Conservation (phyloP, 441 rosid species). For the Melastoma candidum region DNA sequence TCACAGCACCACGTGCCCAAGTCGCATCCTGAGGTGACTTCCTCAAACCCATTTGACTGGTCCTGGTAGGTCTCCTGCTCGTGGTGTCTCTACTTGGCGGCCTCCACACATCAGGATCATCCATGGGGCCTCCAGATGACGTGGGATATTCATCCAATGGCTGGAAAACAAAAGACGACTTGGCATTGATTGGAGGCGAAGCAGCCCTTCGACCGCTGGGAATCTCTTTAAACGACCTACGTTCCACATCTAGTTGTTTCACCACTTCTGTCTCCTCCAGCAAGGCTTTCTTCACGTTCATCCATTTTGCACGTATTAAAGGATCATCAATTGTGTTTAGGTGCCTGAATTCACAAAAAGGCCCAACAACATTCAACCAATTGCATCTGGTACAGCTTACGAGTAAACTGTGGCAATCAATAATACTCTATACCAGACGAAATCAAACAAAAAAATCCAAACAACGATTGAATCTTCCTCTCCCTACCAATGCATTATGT, state of each 20-base stretch:
- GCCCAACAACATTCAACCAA: background rate
- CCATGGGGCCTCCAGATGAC: slow-evolving; percentile 69
- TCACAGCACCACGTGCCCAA: slow-evolving; percentile 77
- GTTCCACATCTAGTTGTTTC: slow-evolving; percentile 88
- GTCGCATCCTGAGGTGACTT: slow-evolving; percentile 91
- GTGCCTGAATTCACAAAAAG: slow-evolving; percentile 40
- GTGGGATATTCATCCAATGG: slow-evolving; percentile 93
- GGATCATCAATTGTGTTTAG: slow-evolving; percentile 80
- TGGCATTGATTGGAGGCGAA: slow-evolving; percentile 80
- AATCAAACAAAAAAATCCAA: too few species aligned
- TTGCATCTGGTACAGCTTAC: too few species aligned
- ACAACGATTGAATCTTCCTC: too few species aligned
- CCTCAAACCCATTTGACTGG: slow-evolving; percentile 71
- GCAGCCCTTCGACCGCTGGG: slow-evolving; percentile 63
- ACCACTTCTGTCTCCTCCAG: slow-evolving; percentile 93
- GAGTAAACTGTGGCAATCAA: too few species aligned
- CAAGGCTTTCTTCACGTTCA: slow-evolving; percentile 82
- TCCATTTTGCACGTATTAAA: slow-evolving; percentile 77
- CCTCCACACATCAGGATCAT: slow-evolving; percentile 99
- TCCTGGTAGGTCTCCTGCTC: slow-evolving; percentile 66
- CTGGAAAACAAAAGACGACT: slow-evolving; percentile 86
- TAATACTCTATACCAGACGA: too few species aligned
- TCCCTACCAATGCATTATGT: too few species aligned
- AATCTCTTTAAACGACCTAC: slow-evolving; percentile 82
- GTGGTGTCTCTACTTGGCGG: slow-evolving; percentile 81